Percentiles rank a stretch among this genome's conserved stretches.
Conservation (phyloP, 345 rosid species). For the Eucalyptus polybractea region DNA sequence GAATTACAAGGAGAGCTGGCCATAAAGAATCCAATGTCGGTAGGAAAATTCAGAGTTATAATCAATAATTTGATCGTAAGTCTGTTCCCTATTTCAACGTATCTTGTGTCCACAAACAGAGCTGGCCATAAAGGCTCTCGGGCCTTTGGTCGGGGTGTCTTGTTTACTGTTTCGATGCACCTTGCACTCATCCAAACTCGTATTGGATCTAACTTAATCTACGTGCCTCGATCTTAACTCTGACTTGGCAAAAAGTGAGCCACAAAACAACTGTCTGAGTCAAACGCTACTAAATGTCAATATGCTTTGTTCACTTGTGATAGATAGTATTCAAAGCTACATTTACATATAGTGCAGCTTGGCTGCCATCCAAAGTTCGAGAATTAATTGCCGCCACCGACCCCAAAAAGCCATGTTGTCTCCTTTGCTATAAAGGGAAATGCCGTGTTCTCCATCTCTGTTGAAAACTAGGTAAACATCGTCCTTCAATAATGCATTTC, state of each 20-base stretch:
- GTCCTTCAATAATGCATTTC: not conserved
- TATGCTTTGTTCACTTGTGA: not conserved
- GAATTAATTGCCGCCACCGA: not conserved
- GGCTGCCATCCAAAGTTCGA: not conserved
- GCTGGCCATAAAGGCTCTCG: not conserved
- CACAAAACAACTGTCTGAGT: too few species aligned
- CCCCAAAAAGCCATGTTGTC: not conserved
- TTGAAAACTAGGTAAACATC: not conserved
- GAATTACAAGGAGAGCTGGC: not conserved
- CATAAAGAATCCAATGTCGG: not conserved
- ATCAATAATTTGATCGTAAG: not conserved
- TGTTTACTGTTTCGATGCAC: not conserved
- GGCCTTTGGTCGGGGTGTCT: not conserved
- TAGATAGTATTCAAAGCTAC: not conserved
- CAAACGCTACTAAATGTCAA: not conserved
- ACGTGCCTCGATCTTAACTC: not conserved
- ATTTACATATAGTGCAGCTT: not conserved
- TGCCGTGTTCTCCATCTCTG: not conserved
- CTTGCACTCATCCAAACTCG: not conserved
- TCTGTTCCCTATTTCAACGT: too few species aligned
- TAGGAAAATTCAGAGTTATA: not conserved
- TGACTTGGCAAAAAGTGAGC: not conserved
- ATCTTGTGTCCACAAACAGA: too few species aligned
- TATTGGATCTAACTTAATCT: not conserved
- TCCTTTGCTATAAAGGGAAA: not conserved